A percentile compares a stretch with the other conserved stretches of the same genome.
Conservation (phyloP, 176 grass and related monocot genomes). For the Phragmites australis region DNA sequence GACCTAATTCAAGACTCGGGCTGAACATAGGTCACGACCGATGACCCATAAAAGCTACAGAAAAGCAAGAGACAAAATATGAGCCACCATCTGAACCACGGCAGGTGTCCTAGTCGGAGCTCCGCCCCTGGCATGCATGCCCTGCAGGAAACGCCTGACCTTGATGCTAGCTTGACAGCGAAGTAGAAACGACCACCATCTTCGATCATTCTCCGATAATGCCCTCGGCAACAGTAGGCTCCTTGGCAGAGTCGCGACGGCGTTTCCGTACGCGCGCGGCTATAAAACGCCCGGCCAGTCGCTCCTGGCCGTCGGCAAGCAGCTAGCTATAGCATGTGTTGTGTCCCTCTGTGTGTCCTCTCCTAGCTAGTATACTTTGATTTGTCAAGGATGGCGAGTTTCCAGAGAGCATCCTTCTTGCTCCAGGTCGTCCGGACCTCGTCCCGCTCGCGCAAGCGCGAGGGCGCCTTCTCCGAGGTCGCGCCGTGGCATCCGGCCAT, state of each 20-base stretch:
- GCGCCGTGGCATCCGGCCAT: conserved; percentile 41
- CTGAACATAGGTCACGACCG: no score
- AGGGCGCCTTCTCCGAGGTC: conserved; percentile 39
- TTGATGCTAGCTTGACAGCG: not conserved
- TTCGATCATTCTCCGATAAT: not conserved
- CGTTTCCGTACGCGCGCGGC: not conserved
- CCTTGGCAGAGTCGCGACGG: not conserved
- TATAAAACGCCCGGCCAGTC: conserved; percentile 8
- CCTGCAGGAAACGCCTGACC: not conserved
- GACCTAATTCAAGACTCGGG: no score
- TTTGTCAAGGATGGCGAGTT: conserved; percentile 38
- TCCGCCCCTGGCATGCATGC: no score
- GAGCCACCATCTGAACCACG: no score
- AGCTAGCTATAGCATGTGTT: not conserved
- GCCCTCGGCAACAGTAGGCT: not conserved
- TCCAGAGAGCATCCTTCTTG: conserved; percentile 41
- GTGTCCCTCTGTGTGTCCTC: not conserved
- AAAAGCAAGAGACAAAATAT: no score
- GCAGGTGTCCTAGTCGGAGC: no score
- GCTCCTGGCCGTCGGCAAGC: not conserved
- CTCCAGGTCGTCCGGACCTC: conserved; percentile 41
- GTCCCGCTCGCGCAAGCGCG: conserved; percentile 42
- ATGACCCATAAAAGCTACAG: no score
- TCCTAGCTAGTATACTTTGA: no score
- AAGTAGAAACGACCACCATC: not conserved